Evolutionary conservation across 352 stramenopile species (phyloP), one percentile per base, ranked within the genome.

Genomic region (Phytopythium aichiense): DNA sequence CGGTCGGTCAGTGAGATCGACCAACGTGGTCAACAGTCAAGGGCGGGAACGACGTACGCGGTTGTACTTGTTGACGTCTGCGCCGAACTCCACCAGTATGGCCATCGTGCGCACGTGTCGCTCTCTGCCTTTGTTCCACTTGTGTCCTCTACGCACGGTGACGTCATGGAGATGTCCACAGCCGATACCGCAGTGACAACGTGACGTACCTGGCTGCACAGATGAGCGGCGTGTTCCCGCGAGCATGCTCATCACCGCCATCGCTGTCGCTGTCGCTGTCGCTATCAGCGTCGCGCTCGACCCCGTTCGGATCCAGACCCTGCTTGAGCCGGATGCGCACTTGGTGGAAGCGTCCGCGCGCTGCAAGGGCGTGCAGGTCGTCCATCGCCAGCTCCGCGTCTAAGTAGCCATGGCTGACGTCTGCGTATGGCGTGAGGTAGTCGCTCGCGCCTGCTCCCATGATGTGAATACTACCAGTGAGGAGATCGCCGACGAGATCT

Each of bases 281-380:
- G 28, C 31, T 46, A 20, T 83, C 71, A 0, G 80, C 72, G 56
- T 73, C 56, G 38, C 76, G 64, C 16, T 53, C 52, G 40, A 62
- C 61, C 15, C 68, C 74, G 51, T 90, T 88, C 8, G 81, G 81
- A n/a, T 90, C 69, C 60, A 90, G 71, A 1, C 81, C 81, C 35
- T 83, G 71, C 56, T 80, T 81, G 43, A 90, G 56, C 8, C 72
- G 67, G n/a, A 76, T 67, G 30, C 68, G 72, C 43, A 88, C 76
- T 16, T 66, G 56, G 30, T 74, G 68, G 51, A 74, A 69, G 23
- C 71, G 58, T 7, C 81, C 78, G 61, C 76, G 68, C 11, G 74
- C 78, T 15, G 81, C 76, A 23, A 86, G 56, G n/a, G 58, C 59
- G 31, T 87, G 81, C 30, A 87, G 52, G 53, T 88, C 68, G 30